Percentiles rank a stretch among this genome's conserved stretches.
These are phyloP conservation scores for Anthracocystis walkeri DNA, from an alignment of 1,284 basidiomycete genomes.

Conservation along the genomic window DNA sequence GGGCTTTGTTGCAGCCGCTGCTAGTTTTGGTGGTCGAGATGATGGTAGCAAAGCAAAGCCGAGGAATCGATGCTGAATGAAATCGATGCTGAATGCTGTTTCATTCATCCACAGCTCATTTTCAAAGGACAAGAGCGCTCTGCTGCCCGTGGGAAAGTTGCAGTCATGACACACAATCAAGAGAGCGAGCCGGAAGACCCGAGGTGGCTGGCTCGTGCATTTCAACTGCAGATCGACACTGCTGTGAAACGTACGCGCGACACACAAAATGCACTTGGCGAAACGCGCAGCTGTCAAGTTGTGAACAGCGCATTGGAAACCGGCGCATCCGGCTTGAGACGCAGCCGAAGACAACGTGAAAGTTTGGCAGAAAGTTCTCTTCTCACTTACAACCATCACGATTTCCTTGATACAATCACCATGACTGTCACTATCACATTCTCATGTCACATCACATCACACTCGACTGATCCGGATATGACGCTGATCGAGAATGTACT, in stretches of 20 bases:
- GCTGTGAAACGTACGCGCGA: too few species aligned
- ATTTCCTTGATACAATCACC: too few species aligned
- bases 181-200: slow-evolving; percentile 15
- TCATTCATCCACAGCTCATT: background rate
- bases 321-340: background rate
- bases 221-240: too few species aligned
- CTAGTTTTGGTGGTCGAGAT: background rate
- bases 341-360: too few species aligned
- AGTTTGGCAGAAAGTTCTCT: background rate
- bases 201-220: slow-evolving; percentile 13
- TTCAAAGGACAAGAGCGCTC: background rate
- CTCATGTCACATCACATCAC: background rate
- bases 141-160: slow-evolving; percentile 2
- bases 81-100: background rate
- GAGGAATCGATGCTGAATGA: too few species aligned
- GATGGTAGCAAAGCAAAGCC: background rate
- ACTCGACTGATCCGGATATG: background rate
- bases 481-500: background rate
- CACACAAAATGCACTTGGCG: background rate
- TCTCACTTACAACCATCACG: background rate
- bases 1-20: background rate
- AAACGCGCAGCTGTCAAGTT: slow-evolving; percentile 18
- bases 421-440: background rate
- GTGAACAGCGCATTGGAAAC: background rate
- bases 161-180: background rate